Evolutionary conservation across 2,329 filamentous ascomycete species (phyloP).

Genomic region (Penicillium sp.): DNA sequence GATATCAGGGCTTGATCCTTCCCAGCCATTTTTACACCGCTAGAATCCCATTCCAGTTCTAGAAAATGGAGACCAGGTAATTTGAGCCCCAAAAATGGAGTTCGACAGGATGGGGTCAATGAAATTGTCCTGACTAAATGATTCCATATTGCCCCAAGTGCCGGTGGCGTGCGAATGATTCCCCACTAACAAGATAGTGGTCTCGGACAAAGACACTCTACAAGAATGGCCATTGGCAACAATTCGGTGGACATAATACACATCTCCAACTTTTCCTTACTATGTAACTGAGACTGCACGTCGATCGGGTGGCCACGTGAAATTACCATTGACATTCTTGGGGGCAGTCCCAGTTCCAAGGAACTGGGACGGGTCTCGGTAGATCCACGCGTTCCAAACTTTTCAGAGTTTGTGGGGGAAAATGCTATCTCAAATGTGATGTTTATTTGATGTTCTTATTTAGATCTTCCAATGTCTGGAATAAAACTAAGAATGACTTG

Average conservation of each 20-base stretch:
- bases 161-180: neutral
- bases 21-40: constrained; percentile 1
- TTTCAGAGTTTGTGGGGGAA: neutral
- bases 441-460: neutral
- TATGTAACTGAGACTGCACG: neutral
- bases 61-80: neutral
- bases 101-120: neutral
- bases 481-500: too few relatives aligned
- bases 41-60: neutral
- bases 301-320: constrained; percentile 1
- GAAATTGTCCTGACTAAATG: neutral
- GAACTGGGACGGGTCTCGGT: constrained; percentile 25
- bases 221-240: neutral
- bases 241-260: neutral
- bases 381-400: constrained; percentile 23
- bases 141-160: neutral
- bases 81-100: neutral
- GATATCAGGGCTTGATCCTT: neutral
- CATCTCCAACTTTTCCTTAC: neutral
- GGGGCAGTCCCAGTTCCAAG: constrained; percentile 10
- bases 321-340: neutral
- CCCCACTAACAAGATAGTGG: neutral
- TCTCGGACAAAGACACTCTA: neutral
- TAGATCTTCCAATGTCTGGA: neutral
- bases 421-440: neutral